Evolutionary conservation across 2,329 filamentous ascomycete species (phyloP).

Genomic region (Fusarium sterilihyphosum): DNA sequence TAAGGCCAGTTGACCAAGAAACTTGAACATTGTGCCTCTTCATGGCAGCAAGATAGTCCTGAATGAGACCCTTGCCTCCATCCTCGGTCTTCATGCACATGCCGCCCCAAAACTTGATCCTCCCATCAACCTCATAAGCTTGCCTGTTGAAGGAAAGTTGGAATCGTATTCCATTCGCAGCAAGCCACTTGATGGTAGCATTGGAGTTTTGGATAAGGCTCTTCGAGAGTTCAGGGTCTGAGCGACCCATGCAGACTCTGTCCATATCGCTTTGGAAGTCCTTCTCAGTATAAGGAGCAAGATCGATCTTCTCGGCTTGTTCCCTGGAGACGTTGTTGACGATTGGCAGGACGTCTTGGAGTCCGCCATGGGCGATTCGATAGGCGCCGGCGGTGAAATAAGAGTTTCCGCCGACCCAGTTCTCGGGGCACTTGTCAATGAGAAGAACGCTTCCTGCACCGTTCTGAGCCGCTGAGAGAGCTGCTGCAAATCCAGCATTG

Average conservation of each 20-base stretch:
- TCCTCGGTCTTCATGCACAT: constrained; percentile 14
- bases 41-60: constrained; percentile 8
- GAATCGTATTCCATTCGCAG: constrained; percentile 8
- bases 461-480: constrained; percentile 8
- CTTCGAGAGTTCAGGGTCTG: constrained; percentile 6
- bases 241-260: constrained; percentile 17
- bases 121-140: constrained; percentile 7
- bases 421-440: constrained; percentile 12
- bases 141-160: constrained; percentile 17
- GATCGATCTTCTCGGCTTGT: constrained; percentile 6
- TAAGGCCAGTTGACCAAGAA: constrained; percentile 10
- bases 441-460: not conserved
- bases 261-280: constrained; percentile 13
- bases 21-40: not conserved
- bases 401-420: constrained; percentile 13
- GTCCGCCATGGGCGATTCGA: not conserved
- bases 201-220: constrained; percentile 7
- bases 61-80: constrained; percentile 10
- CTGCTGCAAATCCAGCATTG: constrained; percentile 16
- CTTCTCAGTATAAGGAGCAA: not conserved
- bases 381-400: constrained; percentile 21
- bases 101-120: constrained; percentile 13
- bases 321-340: constrained; percentile 12
- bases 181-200: constrained; percentile 12
- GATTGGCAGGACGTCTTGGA: not conserved